Evolutionary conservation across 2,329 filamentous ascomycete species (phyloP), one percentile per base, ranked within the genome.

Genomic region (Ophiostoma quercus): DNA sequence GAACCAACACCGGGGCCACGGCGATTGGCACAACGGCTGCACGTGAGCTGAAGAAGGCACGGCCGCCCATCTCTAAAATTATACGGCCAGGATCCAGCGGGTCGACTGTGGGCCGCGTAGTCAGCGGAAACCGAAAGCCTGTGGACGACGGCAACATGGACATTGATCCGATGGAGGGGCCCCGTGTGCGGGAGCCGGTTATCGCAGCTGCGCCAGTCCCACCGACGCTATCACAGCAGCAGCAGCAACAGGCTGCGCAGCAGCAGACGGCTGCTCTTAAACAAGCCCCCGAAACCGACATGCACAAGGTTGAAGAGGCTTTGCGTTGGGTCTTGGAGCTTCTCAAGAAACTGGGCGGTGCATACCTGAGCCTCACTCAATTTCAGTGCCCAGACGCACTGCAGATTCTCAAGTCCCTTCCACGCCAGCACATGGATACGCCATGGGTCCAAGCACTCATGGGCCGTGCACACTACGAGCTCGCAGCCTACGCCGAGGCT

Each of bases 371-470:
- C 6, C 82, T 96, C 66, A 90, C 90, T 16, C 90, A 90, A 67
- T 99, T 92, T 77, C 89, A 90, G 74, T 92, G 92, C 74, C 82
- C 87, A 29, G 89, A 95, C 71, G 91, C 95, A 1, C 81, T 97
- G 66, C 86, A 91, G 72, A 84, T 88, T 2, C 93, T 94, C 77
- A 85, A 85, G 71, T 84, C 87, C 0, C 82, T 99, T 25, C 89
- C 92, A 1, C 82, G 86, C 39, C 81, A 84, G 5, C 94, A 98
- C 75, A 88, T 92, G 74, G 93, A 97, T 72, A 97, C 94, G 1
- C 92, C 95, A 1, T 98, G 93, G 92, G 92, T 97, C 16, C 84
- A 97, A 70, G 90, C 93, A 6, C 92, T 96, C 76, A 90, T 98
- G 77, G 96, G 93, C 8, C 91, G 92, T 74, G 92, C 94, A 22